Evolutionary conservation across 345 rosid genomes (phyloP), one percentile per base, ranked within the genome.

Genomic region (Eucalyptus polybractea): DNA sequence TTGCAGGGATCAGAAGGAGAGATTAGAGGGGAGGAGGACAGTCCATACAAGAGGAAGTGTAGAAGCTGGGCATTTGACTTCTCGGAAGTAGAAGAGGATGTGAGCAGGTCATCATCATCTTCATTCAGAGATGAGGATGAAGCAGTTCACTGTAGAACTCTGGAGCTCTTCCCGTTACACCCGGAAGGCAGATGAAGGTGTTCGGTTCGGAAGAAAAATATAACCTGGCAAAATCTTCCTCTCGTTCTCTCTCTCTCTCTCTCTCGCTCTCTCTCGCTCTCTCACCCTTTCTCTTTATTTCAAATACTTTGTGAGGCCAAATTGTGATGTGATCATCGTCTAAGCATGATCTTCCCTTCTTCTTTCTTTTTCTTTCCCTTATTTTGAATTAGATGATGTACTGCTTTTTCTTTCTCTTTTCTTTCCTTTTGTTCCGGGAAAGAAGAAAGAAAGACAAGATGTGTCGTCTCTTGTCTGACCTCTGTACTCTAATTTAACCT

Each of bases 101-200:
- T 69, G 87, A 87, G 88, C 65, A 54, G 60, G 49, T 87, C 45
- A 37, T 51, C 42, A 87, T 40, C 86, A 24, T 89, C 81, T 89
- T 72, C 87, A 50, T 93, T 92, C 90, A 90, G 93, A 91, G 95
- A 86, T 50, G 87, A 49, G 65, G 88, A 88, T 60, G 88, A 80
- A 67, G 50, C n/a, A 58, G 37, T 25, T 81, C 54, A 92, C 87
- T 94, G 93, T 90, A 92, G 95, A 93, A 98, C 99, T 81, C 97
- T 98, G 62, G 97, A 96, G 95, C 98, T 98, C 85, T 98, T 98
- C 91, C 99, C 99, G 13, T 94, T 98, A 92, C 98, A 96, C 89
- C 99, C 99, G 86, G 98, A 95, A 95, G 97, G 99, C 92, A 92
- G 94, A 92, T 90, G 91, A 90, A 88, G 89, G 87, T 87, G 91